phyloP scores from a whole-genome alignment of 2,329 filamentous ascomycete genomes.

The Diaporthe eres region DNA sequence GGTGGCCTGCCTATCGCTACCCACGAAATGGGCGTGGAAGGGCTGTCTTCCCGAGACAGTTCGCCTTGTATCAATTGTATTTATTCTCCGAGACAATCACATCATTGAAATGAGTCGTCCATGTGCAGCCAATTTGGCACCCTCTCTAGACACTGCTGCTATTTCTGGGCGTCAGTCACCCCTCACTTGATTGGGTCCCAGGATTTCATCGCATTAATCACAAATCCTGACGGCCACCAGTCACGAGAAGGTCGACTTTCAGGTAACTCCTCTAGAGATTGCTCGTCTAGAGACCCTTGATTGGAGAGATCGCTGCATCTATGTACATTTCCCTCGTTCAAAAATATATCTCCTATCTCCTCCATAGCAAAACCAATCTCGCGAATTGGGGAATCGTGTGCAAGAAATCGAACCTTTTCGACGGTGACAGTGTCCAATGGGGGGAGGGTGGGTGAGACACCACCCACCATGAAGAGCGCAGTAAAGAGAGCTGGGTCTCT shows the following conservation, averaged over 20 bases:
- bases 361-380: background rate
- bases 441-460: background rate
- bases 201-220: no score
- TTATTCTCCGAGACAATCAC: constrained; percentile 16
- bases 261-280: background rate
- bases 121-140: background rate
- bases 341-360: background rate
- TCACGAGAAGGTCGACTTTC: background rate
- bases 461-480: background rate
- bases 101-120: background rate
- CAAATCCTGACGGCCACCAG: background rate
- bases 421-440: background rate
- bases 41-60: constrained; percentile 13
- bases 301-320: background rate
- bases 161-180: no score
- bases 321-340: background rate
- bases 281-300: background rate
- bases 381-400: background rate
- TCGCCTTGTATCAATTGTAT: background rate
- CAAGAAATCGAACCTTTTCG: background rate
- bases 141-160: background rate
- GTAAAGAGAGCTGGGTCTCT: background rate
- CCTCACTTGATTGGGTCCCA: background rate
- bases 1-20: background rate
- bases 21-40: background rate